Evolutionary conservation across 352 stramenopile genomes (phyloP).

Genomic region (Phytophthora brassicae): DNA sequence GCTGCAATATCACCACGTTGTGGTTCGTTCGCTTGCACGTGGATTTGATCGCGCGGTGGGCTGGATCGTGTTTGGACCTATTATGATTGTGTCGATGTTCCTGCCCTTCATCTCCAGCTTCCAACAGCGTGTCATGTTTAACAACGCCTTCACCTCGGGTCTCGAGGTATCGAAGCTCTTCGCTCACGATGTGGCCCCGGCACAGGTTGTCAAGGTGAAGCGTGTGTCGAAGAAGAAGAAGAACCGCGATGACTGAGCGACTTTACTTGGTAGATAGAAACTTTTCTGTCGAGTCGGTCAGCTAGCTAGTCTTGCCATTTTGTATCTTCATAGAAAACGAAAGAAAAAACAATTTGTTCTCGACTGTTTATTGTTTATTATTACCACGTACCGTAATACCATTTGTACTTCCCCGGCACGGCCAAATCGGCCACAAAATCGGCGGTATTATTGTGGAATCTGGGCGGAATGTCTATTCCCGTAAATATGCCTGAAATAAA

Average conservation of each 20-base stretch:
- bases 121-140: slow-evolving; percentile 91
- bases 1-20: slow-evolving; percentile 85
- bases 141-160: slow-evolving; percentile 87
- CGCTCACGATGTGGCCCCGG: slow-evolving; percentile 77
- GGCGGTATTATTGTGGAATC: too few species aligned
- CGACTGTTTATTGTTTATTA: slow-evolving; percentile 7
- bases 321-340: slow-evolving; percentile 45
- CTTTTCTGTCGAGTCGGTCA: slow-evolving; percentile 12
- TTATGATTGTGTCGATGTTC: slow-evolving; percentile 90
- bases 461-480: too few species aligned
- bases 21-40: slow-evolving; percentile 73
- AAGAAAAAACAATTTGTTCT: slow-evolving; percentile 33
- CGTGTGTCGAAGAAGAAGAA: slow-evolving; percentile 90
- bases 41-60: slow-evolving; percentile 77
- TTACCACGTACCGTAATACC: too few species aligned
- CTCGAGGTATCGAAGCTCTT: slow-evolving; percentile 90
- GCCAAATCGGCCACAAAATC: too few species aligned
- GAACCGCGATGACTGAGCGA: slow-evolving; percentile 71
- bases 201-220: slow-evolving; percentile 87
- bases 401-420: too few species aligned
- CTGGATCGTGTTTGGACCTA: slow-evolving; percentile 88
- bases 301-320: slow-evolving; percentile 35
- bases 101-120: slow-evolving; percentile 86
- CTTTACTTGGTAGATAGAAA: slow-evolving; percentile 10
- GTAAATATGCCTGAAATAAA: too few species aligned